Conservation (phyloP, 495 filamentous ascomycete species). For the Xylaria grammica region DNA sequence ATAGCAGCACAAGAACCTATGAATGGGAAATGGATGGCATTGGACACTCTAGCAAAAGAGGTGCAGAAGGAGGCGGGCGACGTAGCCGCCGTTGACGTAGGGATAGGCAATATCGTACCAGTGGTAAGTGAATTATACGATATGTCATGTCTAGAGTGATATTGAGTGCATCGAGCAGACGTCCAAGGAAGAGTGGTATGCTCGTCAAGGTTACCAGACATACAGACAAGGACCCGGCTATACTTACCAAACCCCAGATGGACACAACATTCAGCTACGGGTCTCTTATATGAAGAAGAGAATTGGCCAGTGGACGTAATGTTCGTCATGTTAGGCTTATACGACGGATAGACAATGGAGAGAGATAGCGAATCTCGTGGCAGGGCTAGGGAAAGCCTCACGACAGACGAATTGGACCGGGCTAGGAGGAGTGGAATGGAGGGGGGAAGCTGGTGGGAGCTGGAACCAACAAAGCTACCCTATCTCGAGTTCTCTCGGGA, state of each 20-base stretch:
- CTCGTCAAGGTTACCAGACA: conserved; percentile 55
- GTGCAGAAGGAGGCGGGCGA: conserved; percentile 29
- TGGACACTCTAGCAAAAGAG: conserved; percentile 42
- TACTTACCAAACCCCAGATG: conserved; percentile 18
- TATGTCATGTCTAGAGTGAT: background rate
- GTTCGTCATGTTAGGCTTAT: background rate
- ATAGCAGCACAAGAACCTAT: conserved; percentile 40
- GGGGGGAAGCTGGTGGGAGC: background rate
- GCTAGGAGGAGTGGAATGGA: conserved; percentile 1
- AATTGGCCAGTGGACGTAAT: conserved; percentile 18
- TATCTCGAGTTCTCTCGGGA: conserved; percentile 1
- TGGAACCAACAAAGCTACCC: background rate
- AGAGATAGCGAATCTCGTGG: background rate
- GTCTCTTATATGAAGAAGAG: conserved; percentile 38
- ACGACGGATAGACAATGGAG: background rate
- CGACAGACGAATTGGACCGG: conserved; percentile 23
- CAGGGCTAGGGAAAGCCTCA: conserved; percentile 29
- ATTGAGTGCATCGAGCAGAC: conserved; percentile 27
- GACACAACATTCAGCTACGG: conserved; percentile 22
- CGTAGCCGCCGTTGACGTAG: conserved; percentile 24
- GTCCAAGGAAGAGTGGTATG: conserved; percentile 61
- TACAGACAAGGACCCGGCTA: conserved; percentile 25
- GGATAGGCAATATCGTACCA: conserved; percentile 27
- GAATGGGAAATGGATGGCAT: conserved; percentile 37
- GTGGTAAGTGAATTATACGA: conserved; percentile 28